These are phyloP conservation scores for Piloderma croceum DNA, from an alignment of 768 basidiomycete genomes.

Conservation along the genomic window DNA sequence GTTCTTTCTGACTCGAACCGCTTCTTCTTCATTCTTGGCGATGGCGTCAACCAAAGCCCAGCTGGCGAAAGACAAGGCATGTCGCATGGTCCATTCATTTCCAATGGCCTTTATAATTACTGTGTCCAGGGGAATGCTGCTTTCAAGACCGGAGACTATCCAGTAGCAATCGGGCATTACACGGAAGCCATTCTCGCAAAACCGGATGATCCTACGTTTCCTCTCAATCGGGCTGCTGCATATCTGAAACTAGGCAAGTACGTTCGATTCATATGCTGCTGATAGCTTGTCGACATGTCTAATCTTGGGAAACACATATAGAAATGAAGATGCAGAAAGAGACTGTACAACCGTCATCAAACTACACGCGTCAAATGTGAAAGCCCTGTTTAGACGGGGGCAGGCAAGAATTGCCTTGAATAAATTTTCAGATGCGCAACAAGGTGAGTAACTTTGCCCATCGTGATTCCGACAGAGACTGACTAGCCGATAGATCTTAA, in stretches of 20 bases:
- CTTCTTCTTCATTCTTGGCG: neutral
- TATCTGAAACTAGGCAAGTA: conserved; percentile 95
- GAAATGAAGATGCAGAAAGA: conserved; percentile 73
- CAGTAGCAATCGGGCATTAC: conserved; percentile 80
- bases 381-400: conserved; percentile 73
- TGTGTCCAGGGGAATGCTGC: conserved; percentile 71
- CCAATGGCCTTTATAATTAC: neutral
- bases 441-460: conserved; percentile 40
- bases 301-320: conserved; percentile 21
- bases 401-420: conserved; percentile 62
- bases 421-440: conserved; percentile 50
- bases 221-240: conserved; percentile 84
- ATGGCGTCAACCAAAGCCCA: conserved; percentile 33
- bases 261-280: conserved; percentile 32
- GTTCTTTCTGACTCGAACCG: no score
- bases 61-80: conserved; percentile 28
- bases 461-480: neutral
- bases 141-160: conserved; percentile 78
- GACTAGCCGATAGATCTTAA: conserved; percentile 47
- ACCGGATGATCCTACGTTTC: conserved; percentile 64
- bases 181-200: conserved; percentile 74
- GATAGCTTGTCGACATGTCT: conserved; percentile 2
- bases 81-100: neutral
- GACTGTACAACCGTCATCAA: conserved; percentile 67
- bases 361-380: conserved; percentile 57